Conservation (phyloP, 2,329 filamentous ascomycete species). For the Exserohilum rostratum region DNA sequence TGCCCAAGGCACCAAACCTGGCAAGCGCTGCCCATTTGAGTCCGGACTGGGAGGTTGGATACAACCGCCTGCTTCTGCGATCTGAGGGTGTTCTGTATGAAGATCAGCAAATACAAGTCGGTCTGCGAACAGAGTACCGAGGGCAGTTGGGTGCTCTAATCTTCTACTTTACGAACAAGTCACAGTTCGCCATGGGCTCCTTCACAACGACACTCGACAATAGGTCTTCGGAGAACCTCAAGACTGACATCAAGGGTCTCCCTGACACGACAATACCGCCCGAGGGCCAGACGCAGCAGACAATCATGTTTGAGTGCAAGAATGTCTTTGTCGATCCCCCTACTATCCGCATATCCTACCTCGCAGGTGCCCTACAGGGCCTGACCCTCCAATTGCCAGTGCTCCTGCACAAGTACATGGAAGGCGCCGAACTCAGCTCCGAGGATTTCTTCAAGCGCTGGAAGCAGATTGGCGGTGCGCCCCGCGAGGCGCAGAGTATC, state of each 20-base stretch:
- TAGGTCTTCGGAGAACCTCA: conserved; percentile 67
- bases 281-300: conserved; percentile 84
- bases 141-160: conserved; percentile 96
- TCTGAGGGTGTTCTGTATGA: conserved; percentile 92
- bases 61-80: conserved; percentile 78
- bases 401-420: conserved; percentile 94
- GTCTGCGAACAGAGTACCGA: conserved; percentile 90
- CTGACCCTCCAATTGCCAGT: conserved; percentile 90
- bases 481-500: conserved; percentile 86
- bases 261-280: conserved; percentile 81
- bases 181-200: conserved; percentile 79
- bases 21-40: conserved; percentile 91
- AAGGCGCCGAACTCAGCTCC: conserved; percentile 79
- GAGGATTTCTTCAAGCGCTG: conserved; percentile 99
- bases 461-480: conserved; percentile 93
- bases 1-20: conserved; percentile 76
- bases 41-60: conserved; percentile 92
- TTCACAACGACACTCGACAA: conserved; percentile 95
- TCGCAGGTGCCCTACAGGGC: conserved; percentile 91
- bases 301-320: conserved; percentile 90
- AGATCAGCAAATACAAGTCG: conserved; percentile 91
- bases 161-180: conserved; percentile 95
- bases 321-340: conserved; percentile 81
- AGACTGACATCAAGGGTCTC: conserved; percentile 85
- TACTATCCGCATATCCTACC: conserved; percentile 91